Conservation (phyloP, 2,329 filamentous ascomycete genomes). For the Fusarium tanahbumbuense region DNA sequence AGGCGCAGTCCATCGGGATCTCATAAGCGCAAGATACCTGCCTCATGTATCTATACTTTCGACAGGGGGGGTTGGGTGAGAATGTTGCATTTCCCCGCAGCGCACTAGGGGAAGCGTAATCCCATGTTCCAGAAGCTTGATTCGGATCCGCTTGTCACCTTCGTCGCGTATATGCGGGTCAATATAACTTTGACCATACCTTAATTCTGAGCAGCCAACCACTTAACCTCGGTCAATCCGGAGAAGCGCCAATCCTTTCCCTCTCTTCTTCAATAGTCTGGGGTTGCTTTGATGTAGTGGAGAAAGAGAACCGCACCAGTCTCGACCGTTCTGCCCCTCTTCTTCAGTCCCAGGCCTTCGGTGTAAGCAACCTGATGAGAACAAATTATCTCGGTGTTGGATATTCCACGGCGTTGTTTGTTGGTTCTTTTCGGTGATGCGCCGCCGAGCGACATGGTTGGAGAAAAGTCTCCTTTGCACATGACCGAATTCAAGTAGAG, state of each 20-base stretch:
- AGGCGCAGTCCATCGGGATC: constrained; percentile 9
- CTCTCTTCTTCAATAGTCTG: constrained; percentile 13
- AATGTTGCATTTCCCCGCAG: constrained; percentile 29
- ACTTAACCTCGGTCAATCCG: constrained; percentile 21
- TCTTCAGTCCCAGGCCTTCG: constrained; percentile 8
- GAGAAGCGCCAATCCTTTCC: constrained; percentile 16
- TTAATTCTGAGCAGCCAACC: constrained; percentile 25
- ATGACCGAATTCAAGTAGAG: constrained; percentile 21
- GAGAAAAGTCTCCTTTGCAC: constrained; percentile 2
- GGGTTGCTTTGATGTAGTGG: constrained; percentile 15
- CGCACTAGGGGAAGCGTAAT: constrained; percentile 2
- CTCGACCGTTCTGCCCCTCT: constrained; percentile 23
- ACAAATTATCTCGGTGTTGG: constrained; percentile 17
- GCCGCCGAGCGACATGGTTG: constrained; percentile 31
- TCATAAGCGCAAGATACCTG: constrained; percentile 7
- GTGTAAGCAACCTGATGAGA: constrained; percentile 29
- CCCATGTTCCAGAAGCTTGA: constrained; percentile 36
- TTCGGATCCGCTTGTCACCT: constrained; percentile 7
- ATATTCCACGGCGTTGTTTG: not conserved
- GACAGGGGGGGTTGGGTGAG: constrained; percentile 4
- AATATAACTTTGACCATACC: constrained; percentile 25
- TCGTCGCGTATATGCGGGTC: constrained; percentile 23
- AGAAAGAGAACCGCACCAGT: constrained; percentile 16
- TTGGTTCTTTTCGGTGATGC: constrained; percentile 25
- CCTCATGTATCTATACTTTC: not conserved